Conservation (phyloP, 495 filamentous ascomycete species). For the Astrothelium macrocarpum region DNA sequence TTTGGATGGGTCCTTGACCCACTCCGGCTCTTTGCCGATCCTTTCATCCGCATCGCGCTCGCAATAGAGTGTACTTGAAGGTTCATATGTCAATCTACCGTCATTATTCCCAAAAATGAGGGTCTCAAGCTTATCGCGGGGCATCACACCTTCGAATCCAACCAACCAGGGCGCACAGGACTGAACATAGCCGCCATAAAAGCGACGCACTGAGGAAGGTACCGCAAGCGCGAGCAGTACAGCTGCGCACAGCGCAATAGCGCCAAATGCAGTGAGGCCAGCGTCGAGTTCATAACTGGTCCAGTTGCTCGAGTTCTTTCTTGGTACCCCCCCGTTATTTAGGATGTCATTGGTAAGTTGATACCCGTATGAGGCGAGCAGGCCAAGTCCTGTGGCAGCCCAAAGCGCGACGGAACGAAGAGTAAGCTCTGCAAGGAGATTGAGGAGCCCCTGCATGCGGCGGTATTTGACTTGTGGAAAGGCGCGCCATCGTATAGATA, state of each 20-base stretch:
- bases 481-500: conserved; percentile 24
- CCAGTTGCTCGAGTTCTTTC: background rate
- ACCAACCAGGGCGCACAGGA: conserved; percentile 20
- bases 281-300: background rate
- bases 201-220: conserved; percentile 11
- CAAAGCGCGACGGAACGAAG: conserved; percentile 9
- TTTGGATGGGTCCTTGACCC: background rate
- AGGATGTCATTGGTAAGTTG: background rate
- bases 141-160: conserved; percentile 25
- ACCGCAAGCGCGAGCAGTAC: conserved; percentile 12
- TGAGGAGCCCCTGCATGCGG: conserved; percentile 5
- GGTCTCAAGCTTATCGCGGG: conserved; percentile 21
- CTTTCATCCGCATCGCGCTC: conserved; percentile 4
- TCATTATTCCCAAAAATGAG: conserved; percentile 22
- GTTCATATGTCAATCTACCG: conserved; percentile 5
- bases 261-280: background rate
- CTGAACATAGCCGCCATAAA: conserved; percentile 20
- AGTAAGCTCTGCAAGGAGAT: conserved; percentile 9
- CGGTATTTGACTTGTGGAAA: conserved; percentile 11
- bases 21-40: background rate
- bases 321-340: background rate
- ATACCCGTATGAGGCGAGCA: conserved; percentile 10
- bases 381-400: conserved; percentile 19
- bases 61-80: conserved; percentile 5
- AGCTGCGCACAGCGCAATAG: background rate